A percentile compares a stretch with the other conserved stretches of the same genome.
Conservation (phyloP, 176 grass and related monocot genomes). For the Thinopyrum elongatum region DNA sequence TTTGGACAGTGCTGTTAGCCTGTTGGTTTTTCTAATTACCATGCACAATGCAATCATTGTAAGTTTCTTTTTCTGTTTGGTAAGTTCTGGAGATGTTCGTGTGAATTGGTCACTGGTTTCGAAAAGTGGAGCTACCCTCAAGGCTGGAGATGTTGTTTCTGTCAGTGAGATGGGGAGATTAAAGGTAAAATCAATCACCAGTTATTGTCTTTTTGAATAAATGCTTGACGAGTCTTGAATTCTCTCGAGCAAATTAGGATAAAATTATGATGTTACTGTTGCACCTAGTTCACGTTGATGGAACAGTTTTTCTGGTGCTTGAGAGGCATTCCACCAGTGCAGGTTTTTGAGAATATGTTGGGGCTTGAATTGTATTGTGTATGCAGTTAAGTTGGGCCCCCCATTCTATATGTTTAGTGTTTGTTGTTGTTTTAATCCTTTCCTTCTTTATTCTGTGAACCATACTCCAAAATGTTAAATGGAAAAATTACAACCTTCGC, state of each 20-base stretch:
- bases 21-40: neutral
- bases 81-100: constrained; percentile 83
- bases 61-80: constrained; percentile 23
- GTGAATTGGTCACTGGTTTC: constrained; percentile 73
- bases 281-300: constrained; percentile 4
- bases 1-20: neutral
- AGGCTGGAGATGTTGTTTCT: constrained; percentile 88
- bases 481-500: neutral
- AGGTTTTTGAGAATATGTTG: neutral
- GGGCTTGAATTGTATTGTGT: neutral
- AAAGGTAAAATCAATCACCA: constrained; percentile 50
- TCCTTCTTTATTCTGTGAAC: neutral
- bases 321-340: neutral
- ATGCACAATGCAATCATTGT: constrained; percentile 2
- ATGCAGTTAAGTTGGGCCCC: neutral
- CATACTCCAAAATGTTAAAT: neutral
- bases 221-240: neutral
- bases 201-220: neutral
- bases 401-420: neutral
- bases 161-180: constrained; percentile 84
- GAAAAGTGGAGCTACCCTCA: constrained; percentile 84
- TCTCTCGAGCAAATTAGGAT: constrained; percentile 1
- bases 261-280: neutral
- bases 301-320: neutral
- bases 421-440: neutral